Percentiles rank a stretch among this genome's conserved stretches.
Conservation (phyloP, 2,329 filamentous ascomycete species). For the Pseudogymnoascus sp. region DNA sequence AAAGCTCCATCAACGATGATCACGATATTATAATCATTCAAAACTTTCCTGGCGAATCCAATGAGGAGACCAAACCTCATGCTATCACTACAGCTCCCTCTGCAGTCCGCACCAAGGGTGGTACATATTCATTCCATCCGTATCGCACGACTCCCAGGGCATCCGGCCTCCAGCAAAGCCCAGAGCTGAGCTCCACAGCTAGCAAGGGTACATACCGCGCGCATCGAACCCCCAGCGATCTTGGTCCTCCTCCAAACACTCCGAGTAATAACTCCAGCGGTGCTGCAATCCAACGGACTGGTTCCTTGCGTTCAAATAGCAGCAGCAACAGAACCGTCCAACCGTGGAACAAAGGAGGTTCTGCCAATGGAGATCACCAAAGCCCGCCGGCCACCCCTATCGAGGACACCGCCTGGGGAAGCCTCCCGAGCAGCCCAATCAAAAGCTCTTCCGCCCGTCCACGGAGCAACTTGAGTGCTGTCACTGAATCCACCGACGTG, state of each 20-base stretch:
- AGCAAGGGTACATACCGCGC: not conserved
- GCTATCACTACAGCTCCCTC: not conserved
- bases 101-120: not conserved
- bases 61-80: not conserved
- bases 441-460: constrained; percentile 11
- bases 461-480: constrained; percentile 17
- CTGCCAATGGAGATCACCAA: not conserved
- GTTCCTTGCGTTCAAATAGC: constrained; percentile 12
- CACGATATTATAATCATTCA: constrained; percentile 6
- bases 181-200: not conserved
- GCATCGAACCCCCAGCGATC: not conserved
- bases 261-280: constrained; percentile 5
- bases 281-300: not conserved
- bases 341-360: not conserved
- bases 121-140: not conserved
- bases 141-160: not conserved
- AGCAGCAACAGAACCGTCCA: not conserved
- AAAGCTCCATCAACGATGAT: not conserved
- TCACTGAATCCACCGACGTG: constrained; percentile 20
- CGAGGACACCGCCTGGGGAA: constrained; percentile 18
- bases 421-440: constrained; percentile 7
- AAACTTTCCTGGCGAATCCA: not conserved
- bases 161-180: not conserved
- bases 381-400: constrained; percentile 14
- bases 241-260: constrained; percentile 13